Conservation (phyloP, 139 green algal genomes). For the Microglena sp. region DNA sequence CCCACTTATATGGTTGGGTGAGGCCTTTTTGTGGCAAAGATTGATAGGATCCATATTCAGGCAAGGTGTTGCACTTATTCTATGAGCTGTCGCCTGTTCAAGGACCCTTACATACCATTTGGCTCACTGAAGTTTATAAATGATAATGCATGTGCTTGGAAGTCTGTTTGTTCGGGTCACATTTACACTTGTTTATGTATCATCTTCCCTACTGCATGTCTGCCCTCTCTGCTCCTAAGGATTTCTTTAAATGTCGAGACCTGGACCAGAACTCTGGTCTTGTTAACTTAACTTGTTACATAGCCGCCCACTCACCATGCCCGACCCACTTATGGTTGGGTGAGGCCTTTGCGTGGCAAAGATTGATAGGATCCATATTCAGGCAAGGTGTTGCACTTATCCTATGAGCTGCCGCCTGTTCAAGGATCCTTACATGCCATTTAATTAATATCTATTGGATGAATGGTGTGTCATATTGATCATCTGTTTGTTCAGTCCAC, state of each 20-base stretch:
- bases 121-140: not conserved
- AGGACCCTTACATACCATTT: not conserved
- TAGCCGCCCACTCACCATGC: not conserved
- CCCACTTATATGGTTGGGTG: not conserved
- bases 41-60: not conserved
- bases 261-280: too few relatives aligned
- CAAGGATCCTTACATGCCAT: not conserved
- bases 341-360: not conserved
- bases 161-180: too few relatives aligned
- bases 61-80: not conserved
- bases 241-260: too few relatives aligned
- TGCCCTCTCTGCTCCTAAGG: too few relatives aligned
- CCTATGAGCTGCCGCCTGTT: conserved; percentile 2
- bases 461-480: not conserved
- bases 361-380: not conserved
- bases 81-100: conserved; percentile 4
- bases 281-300: too few relatives aligned
- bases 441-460: too few relatives aligned
- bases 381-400: not conserved
- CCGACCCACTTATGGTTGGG: not conserved
- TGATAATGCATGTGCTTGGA: not conserved
- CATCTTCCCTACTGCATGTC: not conserved
- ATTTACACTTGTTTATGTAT: too few relatives aligned
- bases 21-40: not conserved
- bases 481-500: not conserved